Evolutionary conservation across 192 early-diverging fungal genomes (phyloP).

Genomic region (Coemansia sp.): DNA sequence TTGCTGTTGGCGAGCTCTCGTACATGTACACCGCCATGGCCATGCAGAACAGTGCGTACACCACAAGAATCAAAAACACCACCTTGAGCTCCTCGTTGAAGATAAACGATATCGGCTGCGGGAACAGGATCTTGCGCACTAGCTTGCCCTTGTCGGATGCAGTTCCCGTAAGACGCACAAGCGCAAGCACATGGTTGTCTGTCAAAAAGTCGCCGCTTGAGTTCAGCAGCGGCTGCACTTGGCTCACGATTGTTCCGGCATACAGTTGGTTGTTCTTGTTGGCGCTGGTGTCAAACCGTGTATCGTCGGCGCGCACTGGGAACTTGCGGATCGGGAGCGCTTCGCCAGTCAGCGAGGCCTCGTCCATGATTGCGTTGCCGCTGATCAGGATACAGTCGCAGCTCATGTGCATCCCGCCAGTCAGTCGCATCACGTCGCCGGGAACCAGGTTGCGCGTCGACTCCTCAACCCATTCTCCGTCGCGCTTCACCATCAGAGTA

Average conservation of each 20-base stretch:
- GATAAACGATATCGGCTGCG: constrained; percentile 63
- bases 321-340: constrained; percentile 72
- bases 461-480: constrained; percentile 57
- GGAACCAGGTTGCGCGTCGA: constrained; percentile 62
- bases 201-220: constrained; percentile 20
- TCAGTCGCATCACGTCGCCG: constrained; percentile 71
- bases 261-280: constrained; percentile 59
- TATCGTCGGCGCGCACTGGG: constrained; percentile 56
- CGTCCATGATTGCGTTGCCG: constrained; percentile 68
- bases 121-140: constrained; percentile 71
- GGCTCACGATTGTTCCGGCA: constrained; percentile 61
- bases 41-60: constrained; percentile 58
- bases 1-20: constrained; percentile 41
- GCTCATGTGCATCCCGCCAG: constrained; percentile 49
- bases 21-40: constrained; percentile 49
- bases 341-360: constrained; percentile 69
- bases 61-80: constrained; percentile 60
- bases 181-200: constrained; percentile 33
- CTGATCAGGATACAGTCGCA: constrained; percentile 56
- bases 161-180: constrained; percentile 65
- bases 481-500: constrained; percentile 54
- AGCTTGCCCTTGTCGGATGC: constrained; percentile 64
- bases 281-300: constrained; percentile 24
- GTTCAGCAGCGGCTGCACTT: constrained; percentile 40
- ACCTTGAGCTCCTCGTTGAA: constrained; percentile 74